Evolutionary conservation across 139 green algal genomes (phyloP).

Genomic region (Micractinium sp.): DNA sequence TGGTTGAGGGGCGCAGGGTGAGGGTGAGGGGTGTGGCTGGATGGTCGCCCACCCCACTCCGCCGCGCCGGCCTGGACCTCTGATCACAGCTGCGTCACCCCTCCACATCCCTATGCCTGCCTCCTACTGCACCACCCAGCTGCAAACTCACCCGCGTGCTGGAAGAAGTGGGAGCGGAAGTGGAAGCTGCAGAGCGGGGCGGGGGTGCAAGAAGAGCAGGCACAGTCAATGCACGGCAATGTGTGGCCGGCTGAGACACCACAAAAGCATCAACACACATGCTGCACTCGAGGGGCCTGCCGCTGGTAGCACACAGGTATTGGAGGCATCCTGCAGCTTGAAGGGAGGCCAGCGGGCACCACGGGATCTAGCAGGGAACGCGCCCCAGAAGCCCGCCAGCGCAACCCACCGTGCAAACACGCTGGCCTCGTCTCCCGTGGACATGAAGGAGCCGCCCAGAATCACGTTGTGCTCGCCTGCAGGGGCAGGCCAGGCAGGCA

Average conservation of each 20-base stretch:
- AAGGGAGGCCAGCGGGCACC: no score
- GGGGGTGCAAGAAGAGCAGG: not conserved
- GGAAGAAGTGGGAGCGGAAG: conserved; percentile 86
- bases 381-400: no score
- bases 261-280: no score
- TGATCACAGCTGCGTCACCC: not conserved
- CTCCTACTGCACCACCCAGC: no score
- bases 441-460: conserved; percentile 80
- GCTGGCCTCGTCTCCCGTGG: conserved; percentile 73
- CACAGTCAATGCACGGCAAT: not conserved
- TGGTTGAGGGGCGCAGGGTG: conserved; percentile 13
- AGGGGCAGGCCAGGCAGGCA: not conserved
- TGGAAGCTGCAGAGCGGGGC: conserved; percentile 62
- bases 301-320: not conserved
- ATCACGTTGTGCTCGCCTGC: conserved; percentile 80
- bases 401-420: conserved; percentile 57
- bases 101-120: not conserved
- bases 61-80: not conserved
- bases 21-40: conserved; percentile 13
- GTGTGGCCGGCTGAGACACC: no score
- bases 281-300: no score
- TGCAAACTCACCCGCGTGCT: conserved; percentile 44
- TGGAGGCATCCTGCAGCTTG: no score
- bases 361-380: no score
- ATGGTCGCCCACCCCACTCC: no score